These are phyloP conservation scores for Phytophthora foliorum DNA, from an alignment of 352 stramenopile species.

Conservation along the genomic window DNA sequence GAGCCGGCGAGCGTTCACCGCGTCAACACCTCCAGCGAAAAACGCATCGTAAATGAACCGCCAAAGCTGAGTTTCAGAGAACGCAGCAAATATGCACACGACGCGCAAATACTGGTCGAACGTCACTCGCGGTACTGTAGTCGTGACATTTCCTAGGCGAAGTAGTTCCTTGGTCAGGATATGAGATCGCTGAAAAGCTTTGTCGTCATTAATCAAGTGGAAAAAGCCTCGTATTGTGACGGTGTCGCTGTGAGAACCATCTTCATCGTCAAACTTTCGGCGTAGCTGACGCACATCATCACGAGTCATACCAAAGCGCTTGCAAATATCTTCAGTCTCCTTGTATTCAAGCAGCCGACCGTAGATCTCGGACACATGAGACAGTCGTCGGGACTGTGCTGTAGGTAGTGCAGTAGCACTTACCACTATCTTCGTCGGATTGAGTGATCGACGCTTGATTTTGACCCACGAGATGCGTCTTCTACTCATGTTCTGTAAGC, in stretches of 20 bases:
- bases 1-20: conserved; percentile 46
- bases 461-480: conserved; percentile 29
- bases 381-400: neutral
- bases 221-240: conserved; percentile 62
- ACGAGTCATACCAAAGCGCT: conserved; percentile 41
- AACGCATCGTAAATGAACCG: conserved; percentile 73
- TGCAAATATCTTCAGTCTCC: conserved; percentile 44
- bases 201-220: conserved; percentile 58
- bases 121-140: conserved; percentile 38
- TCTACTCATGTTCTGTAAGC: conserved; percentile 17
- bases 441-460: conserved; percentile 26
- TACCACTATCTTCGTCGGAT: conserved; percentile 33
- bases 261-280: conserved; percentile 52
- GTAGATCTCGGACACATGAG: conserved; percentile 25
- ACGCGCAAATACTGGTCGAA: conserved; percentile 68
- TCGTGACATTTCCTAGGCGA: conserved; percentile 38
- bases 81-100: conserved; percentile 60
- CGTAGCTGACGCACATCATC: conserved; percentile 45
- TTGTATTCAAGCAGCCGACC: conserved; percentile 31
- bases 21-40: conserved; percentile 38
- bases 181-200: conserved; percentile 47
- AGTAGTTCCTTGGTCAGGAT: conserved; percentile 57
- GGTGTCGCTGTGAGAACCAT: conserved; percentile 39
- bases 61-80: conserved; percentile 56
- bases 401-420: neutral